Evolutionary conservation across 805 yeast species (phyloP), one percentile per base, ranked within the genome.

Genomic region (Kuraishia hungarica): DNA sequence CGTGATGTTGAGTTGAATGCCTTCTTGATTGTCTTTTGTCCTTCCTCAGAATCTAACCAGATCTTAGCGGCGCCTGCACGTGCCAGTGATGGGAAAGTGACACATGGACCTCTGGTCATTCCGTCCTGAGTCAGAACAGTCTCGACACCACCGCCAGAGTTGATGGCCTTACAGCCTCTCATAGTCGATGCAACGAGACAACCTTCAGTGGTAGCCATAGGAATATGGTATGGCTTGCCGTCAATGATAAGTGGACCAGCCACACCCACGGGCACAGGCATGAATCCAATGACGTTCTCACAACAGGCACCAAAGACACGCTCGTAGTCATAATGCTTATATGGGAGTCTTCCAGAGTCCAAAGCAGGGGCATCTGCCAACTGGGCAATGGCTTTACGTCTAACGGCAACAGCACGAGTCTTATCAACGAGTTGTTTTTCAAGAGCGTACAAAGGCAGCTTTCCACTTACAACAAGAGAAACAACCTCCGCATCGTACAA

Each of bases 51-150:
- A 68, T 94, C 99, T 56, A 94, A 76, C 97, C 97, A 94, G 29
- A 88, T 71, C 70, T 94, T 94, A 64, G 97, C 94, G 24, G 90
- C 90, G 65, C 98, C 99, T 11, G 98, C 91, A 72, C 97, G 83
- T 24, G 76, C 68, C 67, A 94, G 80, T 8, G 87, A 72, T 50
- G 94, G 87, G 78, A 94, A 94, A 35, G 87, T 76, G 53, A 94
- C 97, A 80, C 97, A 91, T 50, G 99, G 99, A 47, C 99, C 99
- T 76, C 99, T 87, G 19, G 99, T 92, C 99, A 94, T 94, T 71
- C 98, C 97, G 68, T 94, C 99, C 62, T 84, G 87, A 15, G 97
- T 89, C 61, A 94, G 78, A 24, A 93, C 96, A 29, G 99, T 89
- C 53, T 81, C 76, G 28, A 88, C 96, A 70, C 99, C 99, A 53